Evolutionary conservation across 192 early-diverging fungal species (phyloP).

Genomic region (Thoreauomyces humboldtii): DNA sequence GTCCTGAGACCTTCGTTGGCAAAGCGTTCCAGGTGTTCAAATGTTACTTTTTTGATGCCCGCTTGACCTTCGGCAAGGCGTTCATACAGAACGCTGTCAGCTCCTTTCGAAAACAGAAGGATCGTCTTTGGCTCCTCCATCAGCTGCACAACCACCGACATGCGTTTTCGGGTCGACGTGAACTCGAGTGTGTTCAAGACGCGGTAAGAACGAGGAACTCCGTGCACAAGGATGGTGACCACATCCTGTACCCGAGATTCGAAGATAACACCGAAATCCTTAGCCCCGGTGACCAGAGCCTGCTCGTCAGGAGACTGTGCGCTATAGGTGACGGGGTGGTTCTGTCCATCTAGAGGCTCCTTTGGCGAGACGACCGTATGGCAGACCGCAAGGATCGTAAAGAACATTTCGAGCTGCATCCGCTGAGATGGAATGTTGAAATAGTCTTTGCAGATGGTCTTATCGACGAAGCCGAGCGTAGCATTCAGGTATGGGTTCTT

Average conservation of each 20-base stretch:
- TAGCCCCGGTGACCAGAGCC: constrained; percentile 79
- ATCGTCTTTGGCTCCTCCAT: constrained; percentile 19
- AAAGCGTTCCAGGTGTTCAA: constrained; percentile 33
- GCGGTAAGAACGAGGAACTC: background rate
- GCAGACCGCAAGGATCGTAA: constrained; percentile 76
- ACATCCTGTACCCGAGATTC: constrained; percentile 21
- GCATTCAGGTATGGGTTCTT: constrained; percentile 36
- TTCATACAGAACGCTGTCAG: constrained; percentile 40
- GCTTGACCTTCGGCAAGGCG: constrained; percentile 24
- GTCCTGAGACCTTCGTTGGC: constrained; percentile 71
- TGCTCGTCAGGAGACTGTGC: constrained; percentile 84
- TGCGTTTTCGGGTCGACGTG: constrained; percentile 41
- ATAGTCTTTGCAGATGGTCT: constrained; percentile 67
- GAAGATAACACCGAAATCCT: constrained; percentile 61
- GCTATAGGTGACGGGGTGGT: constrained; percentile 57
- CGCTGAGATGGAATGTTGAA: constrained; percentile 29
- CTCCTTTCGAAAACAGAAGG: constrained; percentile 41
- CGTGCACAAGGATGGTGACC: constrained; percentile 21
- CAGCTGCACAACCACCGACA: constrained; percentile 36
- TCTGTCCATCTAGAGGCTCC: constrained; percentile 18
- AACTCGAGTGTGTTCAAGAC: constrained; percentile 45
- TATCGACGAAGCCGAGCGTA: constrained; percentile 70
- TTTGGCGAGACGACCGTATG: constrained; percentile 77
- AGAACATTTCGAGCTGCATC: constrained; percentile 57
- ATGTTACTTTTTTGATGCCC: constrained; percentile 21